Base-by-base conservation (phyloP, 305 asterid species). In the Plantago coronopus region DNA sequence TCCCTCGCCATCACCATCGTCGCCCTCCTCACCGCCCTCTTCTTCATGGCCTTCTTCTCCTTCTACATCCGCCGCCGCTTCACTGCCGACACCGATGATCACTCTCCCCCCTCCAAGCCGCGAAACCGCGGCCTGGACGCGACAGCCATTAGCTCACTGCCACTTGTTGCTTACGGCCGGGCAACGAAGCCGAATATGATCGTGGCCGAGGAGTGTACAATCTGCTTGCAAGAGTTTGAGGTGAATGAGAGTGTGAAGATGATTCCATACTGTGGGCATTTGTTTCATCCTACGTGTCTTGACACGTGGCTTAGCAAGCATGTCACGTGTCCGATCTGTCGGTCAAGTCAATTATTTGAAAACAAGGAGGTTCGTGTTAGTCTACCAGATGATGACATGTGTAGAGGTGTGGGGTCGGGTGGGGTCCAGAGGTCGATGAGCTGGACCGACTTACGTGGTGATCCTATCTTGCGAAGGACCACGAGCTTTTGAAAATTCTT, bases 251-350 rank as follows among this genome's bases (percentile, higher is more conserved):
- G 59, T 0, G 85, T 83, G 13, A 86, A 82, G 63, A 15, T 81
- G 25, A 83, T 85, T 25, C 96, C 96, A 0, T 61, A 69, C 62
- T 88, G 96, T 54, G 56, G 80, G 22, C 96, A 88, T 83, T 80
- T 78, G 83, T 88, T 83, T 70, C 96, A 88, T 58, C 78, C 83
- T 0, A 50, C 27, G 9, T 88, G 96, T 23, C 47, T 88, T 4
- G 96, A 83, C 82, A 81, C 84, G 78, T 88, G 96, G 96, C 89
- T 88, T 0, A 34, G 61, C 2, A 63, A 83, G 46, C 95, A 85
- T 81, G 80, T 78, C 79, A 79, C 96, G 2, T 88, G 96, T 59
- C 93, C 96, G 0, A 62, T 88, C 13, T 88, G 96, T 57, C 79
- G 96, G 19, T 80, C 86, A 8, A 71, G 81, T 9, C 78, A 81